Evolutionary conservation across 345 rosid genomes (phyloP), one percentile per base, ranked within the genome.

Genomic region (Durio zibethinus): DNA sequence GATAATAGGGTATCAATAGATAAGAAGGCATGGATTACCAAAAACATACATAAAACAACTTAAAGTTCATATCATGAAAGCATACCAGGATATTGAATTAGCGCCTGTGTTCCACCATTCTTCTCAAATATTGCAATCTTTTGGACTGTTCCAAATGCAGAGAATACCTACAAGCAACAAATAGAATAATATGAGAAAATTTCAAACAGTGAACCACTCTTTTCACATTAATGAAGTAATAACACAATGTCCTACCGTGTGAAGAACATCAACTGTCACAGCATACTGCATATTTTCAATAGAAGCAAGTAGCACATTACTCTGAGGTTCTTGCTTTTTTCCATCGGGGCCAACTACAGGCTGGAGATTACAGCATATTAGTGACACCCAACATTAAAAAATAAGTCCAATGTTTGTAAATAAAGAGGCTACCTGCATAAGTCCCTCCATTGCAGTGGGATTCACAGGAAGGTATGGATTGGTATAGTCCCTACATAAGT

Each of bases 211-310:
- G 54, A 54, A 62, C 33, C 35, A 69, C 8, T 18, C 23, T 74
- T 52, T 60, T 20, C 9, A 60, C 38, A 40, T 25, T 12, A 59
- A 64, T 43, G 18, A 57, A 78, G 65, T 43, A 73, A 25, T 31
- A 11, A 73, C 20, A 71, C 36, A 74, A 72, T 47, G 72, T 80
- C 74, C 86, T 88, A 96, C 98, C 72, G 91, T 91, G 81, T 96
- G 90, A 84, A 96, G 90, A 74, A 90, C 92, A 83, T 96, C 97
- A 70, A 93, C 91, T 23, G 99, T 93, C 67, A 96, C 97, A 71
- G 94, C 98, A 82, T 96, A 93, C 85, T 92, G 99, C 99, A 96
- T 93, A 83, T 93, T 96, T 86, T 92, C 99, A 62, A 96, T 92
- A 29, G 97, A 81, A 78, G 94, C 99, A 81, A 96, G 98, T 80